phyloP scores from a whole-genome alignment of 768 basidiomycete genomes.

The Infundibulicybe gibba region DNA sequence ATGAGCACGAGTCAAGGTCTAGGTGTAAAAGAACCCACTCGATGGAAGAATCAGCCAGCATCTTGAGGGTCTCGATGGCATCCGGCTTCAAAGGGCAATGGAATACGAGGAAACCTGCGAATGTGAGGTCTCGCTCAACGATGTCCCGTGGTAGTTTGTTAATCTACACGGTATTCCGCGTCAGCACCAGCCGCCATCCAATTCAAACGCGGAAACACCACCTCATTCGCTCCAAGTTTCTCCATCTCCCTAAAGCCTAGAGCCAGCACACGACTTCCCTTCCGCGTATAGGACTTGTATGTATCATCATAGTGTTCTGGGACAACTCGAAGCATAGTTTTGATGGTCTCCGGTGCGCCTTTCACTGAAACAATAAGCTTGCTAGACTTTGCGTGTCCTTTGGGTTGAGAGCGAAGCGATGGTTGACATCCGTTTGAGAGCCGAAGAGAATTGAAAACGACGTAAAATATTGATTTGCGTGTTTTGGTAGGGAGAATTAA shows the following conservation, averaged over 20 bases:
- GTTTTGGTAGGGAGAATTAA: slow-evolving; percentile 49
- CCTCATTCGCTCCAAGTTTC: slow-evolving; percentile 10
- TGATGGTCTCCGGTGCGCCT: slow-evolving; percentile 97
- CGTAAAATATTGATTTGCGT: slow-evolving; percentile 73
- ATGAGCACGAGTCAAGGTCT: slow-evolving; percentile 1
- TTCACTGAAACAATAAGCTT: slow-evolving; percentile 76
- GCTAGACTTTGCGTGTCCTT: slow-evolving; percentile 18
- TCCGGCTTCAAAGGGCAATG: slow-evolving; percentile 96
- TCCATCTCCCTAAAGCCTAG: slow-evolving; percentile 87
- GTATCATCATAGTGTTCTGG: slow-evolving; percentile 89
- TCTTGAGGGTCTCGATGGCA: slow-evolving; percentile 85
- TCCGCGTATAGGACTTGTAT: slow-evolving; percentile 90
- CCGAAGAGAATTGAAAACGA: slow-evolving; percentile 97
- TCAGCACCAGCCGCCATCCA: too few relatives aligned
- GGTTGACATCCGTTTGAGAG: slow-evolving; percentile 97
- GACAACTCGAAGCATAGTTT: slow-evolving; percentile 70
- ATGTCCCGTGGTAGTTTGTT: slow-evolving; percentile 81
- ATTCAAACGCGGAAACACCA: too few relatives aligned
- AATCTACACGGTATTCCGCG: slow-evolving; percentile 46
- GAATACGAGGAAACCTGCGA: slow-evolving; percentile 98
- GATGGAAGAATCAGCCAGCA: slow-evolving; percentile 96
- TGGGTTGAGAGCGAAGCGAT: slow-evolving; percentile 59
- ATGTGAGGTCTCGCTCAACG: slow-evolving; percentile 74
- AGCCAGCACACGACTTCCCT: slow-evolving; percentile 92
- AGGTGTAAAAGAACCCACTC: slow-evolving; percentile 50